Conservation (phyloP, 345 rosid genomes). For the Acer campestre region DNA sequence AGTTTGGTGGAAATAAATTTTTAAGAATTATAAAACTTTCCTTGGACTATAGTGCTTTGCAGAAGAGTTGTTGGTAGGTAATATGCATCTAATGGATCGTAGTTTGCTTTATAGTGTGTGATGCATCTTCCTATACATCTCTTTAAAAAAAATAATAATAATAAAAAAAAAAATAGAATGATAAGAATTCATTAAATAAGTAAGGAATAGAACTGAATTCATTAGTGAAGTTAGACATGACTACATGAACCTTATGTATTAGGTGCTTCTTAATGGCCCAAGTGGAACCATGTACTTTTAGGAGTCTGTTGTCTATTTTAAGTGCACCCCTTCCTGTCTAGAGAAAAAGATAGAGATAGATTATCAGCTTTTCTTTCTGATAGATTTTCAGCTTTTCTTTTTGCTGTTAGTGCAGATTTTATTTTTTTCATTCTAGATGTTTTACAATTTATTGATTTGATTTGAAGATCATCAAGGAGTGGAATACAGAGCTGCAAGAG, state of each 20-base stretch:
- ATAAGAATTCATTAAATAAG: neutral
- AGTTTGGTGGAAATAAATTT: neutral
- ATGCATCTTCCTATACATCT: neutral
- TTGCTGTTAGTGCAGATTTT: neutral
- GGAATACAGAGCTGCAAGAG: constrained; percentile 96
- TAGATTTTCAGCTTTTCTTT: neutral
- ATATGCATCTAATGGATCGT: constrained; percentile 8
- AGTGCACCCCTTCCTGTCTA: neutral
- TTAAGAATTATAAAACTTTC: neutral
- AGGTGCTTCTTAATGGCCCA: neutral
- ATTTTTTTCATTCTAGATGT: neutral
- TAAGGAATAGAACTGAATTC: neutral
- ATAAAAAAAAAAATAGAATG: neutral
- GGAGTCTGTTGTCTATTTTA: neutral
- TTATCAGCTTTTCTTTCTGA: neutral
- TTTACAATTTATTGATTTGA: constrained; percentile 9
- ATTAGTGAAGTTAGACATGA: neutral
- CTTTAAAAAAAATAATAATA: neutral
- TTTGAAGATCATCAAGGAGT: constrained; percentile 86
- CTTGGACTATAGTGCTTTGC: neutral
- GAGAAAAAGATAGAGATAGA: neutral
- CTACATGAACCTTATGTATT: neutral
- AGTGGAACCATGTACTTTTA: neutral
- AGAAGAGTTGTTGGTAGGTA: neutral
- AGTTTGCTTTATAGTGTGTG: neutral